These are phyloP conservation scores for Hydrangea macrophylla DNA, from an alignment of 148 eudicot genomes.

Conservation along the genomic window DNA sequence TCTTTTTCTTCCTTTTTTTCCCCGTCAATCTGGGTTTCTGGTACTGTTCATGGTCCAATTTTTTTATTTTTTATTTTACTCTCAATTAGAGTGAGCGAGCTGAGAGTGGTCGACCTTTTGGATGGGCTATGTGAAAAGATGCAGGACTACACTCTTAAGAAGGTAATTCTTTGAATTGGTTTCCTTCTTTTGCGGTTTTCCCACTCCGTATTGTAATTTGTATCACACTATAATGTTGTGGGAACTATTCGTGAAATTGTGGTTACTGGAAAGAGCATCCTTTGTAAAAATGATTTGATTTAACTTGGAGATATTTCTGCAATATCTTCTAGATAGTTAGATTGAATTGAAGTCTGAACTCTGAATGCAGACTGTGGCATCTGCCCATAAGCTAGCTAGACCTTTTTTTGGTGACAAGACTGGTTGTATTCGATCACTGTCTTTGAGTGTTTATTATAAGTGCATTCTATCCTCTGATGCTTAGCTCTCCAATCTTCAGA, in stretches of 20 bases:
- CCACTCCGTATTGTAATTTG: not conserved
- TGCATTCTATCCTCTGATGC: not conserved
- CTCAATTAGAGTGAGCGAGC: constrained; percentile 78
- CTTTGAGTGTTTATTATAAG: not conserved
- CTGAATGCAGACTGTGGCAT: not conserved
- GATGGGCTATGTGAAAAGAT: constrained; percentile 98
- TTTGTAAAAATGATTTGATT: too few species aligned
- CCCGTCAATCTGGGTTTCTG: constrained; percentile 7
- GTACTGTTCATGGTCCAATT: constrained; percentile 13
- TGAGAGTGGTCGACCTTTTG: constrained; percentile 92
- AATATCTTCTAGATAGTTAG: not conserved
- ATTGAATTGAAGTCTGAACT: not conserved
- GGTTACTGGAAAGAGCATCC: too few species aligned
- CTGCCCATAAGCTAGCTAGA: not conserved
- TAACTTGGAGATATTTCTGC: too few species aligned
- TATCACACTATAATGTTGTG: too few species aligned
- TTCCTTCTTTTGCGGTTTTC: not conserved
- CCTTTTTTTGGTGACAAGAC: not conserved
- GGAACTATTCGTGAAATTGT: too few species aligned
- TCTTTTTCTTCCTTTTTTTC: not conserved
- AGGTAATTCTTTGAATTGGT: constrained; percentile 39
- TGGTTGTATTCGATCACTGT: not conserved
- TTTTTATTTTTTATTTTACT: too few species aligned
- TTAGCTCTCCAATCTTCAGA: constrained; percentile 34
- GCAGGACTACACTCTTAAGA: constrained; percentile 83